Base-by-base conservation (phyloP, 768 basidiomycete genomes). In the Mycena rebaudengoi region DNA sequence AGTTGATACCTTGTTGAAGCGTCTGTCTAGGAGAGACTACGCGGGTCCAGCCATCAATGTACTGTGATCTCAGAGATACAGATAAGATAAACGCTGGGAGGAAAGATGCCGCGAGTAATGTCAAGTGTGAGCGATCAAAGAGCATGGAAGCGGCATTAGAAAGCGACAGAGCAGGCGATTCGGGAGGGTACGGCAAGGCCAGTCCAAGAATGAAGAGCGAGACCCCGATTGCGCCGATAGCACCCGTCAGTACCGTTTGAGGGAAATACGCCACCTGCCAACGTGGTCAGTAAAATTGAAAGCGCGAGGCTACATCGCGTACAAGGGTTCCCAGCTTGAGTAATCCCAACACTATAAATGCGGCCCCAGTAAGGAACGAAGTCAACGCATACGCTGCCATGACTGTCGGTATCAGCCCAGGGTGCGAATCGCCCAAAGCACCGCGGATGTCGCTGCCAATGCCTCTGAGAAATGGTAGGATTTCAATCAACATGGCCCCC, bases 311-410 rank as follows among this genome's bases (percentile, higher is more conserved):
- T n/a, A n/a, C 12, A 26, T 37, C 26, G 20, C 43, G 4, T 39
- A 71, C 71, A 23, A 73, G 20, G 23, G 51, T 65, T 11, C 72
- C 72, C 7, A 68, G 23, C 51, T 62, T 71, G 8, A 73, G 58
- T 25, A 69, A 5, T 12, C 72, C 72, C 7, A 73, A 67, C 10
- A 67, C 8, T 16, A 71, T 7, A 51, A 71, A 73, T 6, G 62
- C 63, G 8, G 48, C 39, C 7, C 72, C 72, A 13, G 66, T 70
- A 13, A 73, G 32, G 20, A 73, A 66, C 25, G 69, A 70, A 18
- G 63, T 65, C 30, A 73, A 28, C n/a, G 69, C 64, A 44, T 73
- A 73, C 7, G 69, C 72, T 0, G 64, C 72, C 70, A 73, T 71
- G 20, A 73, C 69, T 12, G 72, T 73, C 4, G 72, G 72, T 14